phyloP scores from a whole-genome alignment of 208 protist species.

The Jaenimonas drosophilae region DNA sequence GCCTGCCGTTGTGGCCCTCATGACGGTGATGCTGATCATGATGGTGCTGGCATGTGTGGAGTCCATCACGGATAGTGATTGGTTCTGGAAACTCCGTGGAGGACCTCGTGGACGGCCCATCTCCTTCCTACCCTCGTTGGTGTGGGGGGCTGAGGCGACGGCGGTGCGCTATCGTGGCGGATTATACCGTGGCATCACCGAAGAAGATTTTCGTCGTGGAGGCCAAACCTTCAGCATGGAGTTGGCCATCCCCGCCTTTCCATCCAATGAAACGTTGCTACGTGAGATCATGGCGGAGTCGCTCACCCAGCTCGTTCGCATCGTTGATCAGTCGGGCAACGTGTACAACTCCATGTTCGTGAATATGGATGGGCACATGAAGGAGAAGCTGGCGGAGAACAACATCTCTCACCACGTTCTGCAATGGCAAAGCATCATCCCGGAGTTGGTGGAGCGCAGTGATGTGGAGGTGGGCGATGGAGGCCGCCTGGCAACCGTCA shows the following conservation, averaged over 20 bases:
- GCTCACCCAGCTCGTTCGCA: constrained; percentile 8
- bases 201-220: constrained; percentile 23
- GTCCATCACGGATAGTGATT: too few species aligned
- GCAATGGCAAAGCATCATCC: constrained; percentile 15
- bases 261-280: constrained; percentile 11
- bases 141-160: constrained; percentile 8
- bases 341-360: background rate
- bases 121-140: constrained; percentile 3
- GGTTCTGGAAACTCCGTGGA: too few species aligned
- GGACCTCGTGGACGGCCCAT: too few species aligned
- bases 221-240: constrained; percentile 44
- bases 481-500: constrained; percentile 21
- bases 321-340: constrained; percentile 8
- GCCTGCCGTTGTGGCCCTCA: too few species aligned
- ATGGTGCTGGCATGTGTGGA: too few species aligned
- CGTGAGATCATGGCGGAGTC: background rate
- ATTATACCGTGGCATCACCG: constrained; percentile 44
- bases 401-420: constrained; percentile 4
- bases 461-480: constrained; percentile 18
- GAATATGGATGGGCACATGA: constrained; percentile 1
- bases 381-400: constrained; percentile 16
- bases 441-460: constrained; percentile 19
- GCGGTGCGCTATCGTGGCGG: constrained; percentile 46
- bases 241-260: constrained; percentile 45
- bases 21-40: too few species aligned